Percentiles rank a stretch among this genome's conserved stretches.
These are phyloP conservation scores for Aspergillus pseudonomiae DNA, from an alignment of 2,329 filamentous ascomycete species.

Conservation along the genomic window DNA sequence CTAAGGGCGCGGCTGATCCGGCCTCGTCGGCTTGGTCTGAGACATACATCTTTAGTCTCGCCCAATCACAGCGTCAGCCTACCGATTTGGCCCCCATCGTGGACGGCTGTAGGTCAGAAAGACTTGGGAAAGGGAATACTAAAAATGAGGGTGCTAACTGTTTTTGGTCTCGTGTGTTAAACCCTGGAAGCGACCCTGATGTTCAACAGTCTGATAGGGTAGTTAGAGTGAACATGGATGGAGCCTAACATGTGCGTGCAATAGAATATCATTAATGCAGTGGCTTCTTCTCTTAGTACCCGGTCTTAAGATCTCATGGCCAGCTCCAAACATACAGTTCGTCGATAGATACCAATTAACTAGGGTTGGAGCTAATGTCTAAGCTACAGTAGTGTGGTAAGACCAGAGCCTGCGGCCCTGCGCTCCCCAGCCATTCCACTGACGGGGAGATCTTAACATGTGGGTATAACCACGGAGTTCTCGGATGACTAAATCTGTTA, in stretches of 20 bases:
- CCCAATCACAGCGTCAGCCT: neutral
- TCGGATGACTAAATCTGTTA: neutral
- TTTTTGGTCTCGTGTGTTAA: neutral
- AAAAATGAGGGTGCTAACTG: neutral
- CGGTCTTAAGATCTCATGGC: constrained; percentile 1
- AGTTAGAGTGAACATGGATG: neutral
- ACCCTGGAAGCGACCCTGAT: constrained; percentile 1
- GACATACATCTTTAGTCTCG: constrained; percentile 8
- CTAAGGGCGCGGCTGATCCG: constrained; percentile 18
- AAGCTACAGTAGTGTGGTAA: constrained; percentile 7
- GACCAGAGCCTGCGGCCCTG: neutral
- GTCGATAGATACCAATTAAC: neutral
- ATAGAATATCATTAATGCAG: neutral
- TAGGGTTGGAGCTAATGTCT: constrained; percentile 5
- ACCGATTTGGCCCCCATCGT: constrained; percentile 3
- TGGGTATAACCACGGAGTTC: neutral
- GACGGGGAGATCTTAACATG: neutral
- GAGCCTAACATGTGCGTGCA: neutral
- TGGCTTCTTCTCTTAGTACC: neutral
- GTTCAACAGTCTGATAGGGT: neutral
- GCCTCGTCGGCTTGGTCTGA: constrained; percentile 13
- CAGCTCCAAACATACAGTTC: neutral
- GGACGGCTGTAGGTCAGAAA: neutral
- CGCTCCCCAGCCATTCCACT: neutral
- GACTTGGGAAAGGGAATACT: neutral